phyloP scores from a whole-genome alignment of 768 basidiomycete genomes.

The Russula lepida region DNA sequence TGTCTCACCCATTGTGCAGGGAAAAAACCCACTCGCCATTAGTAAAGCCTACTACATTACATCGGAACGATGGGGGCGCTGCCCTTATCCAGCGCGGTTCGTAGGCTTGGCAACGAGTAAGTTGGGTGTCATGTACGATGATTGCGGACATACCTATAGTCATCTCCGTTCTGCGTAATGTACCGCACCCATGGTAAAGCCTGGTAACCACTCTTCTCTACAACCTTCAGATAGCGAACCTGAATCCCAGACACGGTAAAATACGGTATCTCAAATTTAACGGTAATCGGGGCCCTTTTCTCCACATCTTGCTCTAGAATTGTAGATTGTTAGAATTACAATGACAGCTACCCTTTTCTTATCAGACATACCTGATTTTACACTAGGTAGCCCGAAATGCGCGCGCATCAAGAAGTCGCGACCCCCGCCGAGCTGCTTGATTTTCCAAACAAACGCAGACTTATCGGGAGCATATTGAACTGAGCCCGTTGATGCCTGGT shows the following conservation, averaged over 20 bases:
- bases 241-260: constrained; percentile 97
- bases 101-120: constrained; percentile 37
- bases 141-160: constrained; percentile 60
- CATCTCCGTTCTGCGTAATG: constrained; percentile 86
- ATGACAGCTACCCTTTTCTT: too few relatives aligned
- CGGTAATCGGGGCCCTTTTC: constrained; percentile 89
- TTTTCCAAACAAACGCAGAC: constrained; percentile 98
- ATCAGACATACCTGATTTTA: constrained; percentile 64
- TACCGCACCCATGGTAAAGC: constrained; percentile 94
- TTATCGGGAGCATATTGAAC: constrained; percentile 98
- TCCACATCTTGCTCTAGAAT: constrained; percentile 62
- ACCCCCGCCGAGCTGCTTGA: constrained; percentile 93
- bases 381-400: constrained; percentile 93
- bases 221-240: constrained; percentile 95
- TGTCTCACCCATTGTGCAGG: constrained; percentile 26
- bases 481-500: constrained; percentile 84
- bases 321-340: background rate
- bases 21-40: constrained; percentile 46
- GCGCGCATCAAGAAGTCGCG: constrained; percentile 97
- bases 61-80: constrained; percentile 50
- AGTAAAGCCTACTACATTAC: constrained; percentile 19
- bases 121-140: background rate
- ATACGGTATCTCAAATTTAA: constrained; percentile 98
- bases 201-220: constrained; percentile 97
- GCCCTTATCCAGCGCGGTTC: constrained; percentile 69